Conservation (phyloP, 108 stramenopile genomes). For the Cyclotella cryptica region DNA sequence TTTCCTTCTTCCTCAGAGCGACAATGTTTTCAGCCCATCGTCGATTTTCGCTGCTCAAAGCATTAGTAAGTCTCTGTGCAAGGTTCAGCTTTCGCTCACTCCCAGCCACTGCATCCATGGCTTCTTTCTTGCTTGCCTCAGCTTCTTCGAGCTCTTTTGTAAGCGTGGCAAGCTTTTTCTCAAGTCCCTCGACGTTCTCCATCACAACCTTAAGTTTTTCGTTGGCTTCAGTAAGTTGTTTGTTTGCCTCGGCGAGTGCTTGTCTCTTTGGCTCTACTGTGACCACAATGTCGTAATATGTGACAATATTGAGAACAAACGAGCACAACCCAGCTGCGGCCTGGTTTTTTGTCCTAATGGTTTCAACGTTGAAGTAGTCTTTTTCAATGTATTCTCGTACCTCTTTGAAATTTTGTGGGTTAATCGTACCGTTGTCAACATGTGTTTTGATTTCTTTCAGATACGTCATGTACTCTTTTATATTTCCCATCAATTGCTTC, state of each 20-base stretch:
- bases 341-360: conserved; percentile 73
- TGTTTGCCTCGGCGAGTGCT: conserved; percentile 72
- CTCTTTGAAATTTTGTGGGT: conserved; percentile 71
- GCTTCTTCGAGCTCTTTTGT: conserved; percentile 67
- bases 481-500: conserved; percentile 81
- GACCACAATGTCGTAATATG: conserved; percentile 80
- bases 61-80: conserved; percentile 80
- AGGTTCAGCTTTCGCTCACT: conserved; percentile 81
- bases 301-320: conserved; percentile 85
- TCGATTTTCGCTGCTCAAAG: conserved; percentile 83
- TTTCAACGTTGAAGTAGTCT: conserved; percentile 79
- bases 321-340: conserved; percentile 82
- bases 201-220: conserved; percentile 55
- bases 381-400: conserved; percentile 67
- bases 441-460: conserved; percentile 74
- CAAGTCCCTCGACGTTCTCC: conserved; percentile 62
- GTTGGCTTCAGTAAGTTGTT: conserved; percentile 68
- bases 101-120: conserved; percentile 54
- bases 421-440: conserved; percentile 66
- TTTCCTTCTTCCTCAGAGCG: conserved; percentile 55
- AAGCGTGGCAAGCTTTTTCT: conserved; percentile 60
- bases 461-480: conserved; percentile 78
- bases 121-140: conserved; percentile 70
- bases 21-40: conserved; percentile 79
- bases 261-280: conserved; percentile 83